Base-by-base conservation (phyloP, 352 stramenopile species). In the Hyaloperonospora brassicae region DNA sequence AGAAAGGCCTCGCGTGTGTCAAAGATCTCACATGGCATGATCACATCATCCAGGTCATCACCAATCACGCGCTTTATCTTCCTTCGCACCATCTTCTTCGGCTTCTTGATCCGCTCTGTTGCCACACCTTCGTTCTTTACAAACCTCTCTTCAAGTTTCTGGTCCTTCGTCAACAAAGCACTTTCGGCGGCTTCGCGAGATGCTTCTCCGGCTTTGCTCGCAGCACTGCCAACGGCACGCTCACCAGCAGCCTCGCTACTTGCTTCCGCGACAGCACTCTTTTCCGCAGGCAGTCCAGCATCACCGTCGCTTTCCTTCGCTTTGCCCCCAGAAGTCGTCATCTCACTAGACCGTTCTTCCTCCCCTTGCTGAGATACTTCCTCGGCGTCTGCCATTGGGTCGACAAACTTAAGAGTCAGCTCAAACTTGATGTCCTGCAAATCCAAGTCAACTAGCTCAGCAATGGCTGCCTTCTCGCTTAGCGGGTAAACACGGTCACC, bases 21-120 rank as follows among this genome's bases (percentile, higher is more conserved):
- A 44, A 98, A 95, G 56, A 98, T 97, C 66, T 99, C 96, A 54
- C 90, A 98, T 48, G 97, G 95, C 83, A 98, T 95, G 60, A 98
- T 95, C 66, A 98, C 89, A 45, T 96, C 89, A 47, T 87, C 80
- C 41, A 89, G 55, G 23, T 92, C 84, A 13, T 87, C 76, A 25
- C 66, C 68, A 54, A 69, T 75, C 27, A 57, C 55, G 34, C 64
- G 60, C 43, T 63, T 72, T 21, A 59, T n/a, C 47, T 59, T 62
- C 34, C 59, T 62, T 13, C 39, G 50, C 46, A 55, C 45, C 44
- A 48, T 47, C 55, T 35, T 25, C 42, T 59, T 61, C 43, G 41
- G 14, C 9, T 61, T 59, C 24, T 72, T 68, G 9, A 24, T 44
- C 35, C 17, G 68, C 53, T 63, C 86, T 61, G 47, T 85, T 17